Evolutionary conservation across 108 stramenopile genomes (phyloP).

Genomic region (Cyclotella distinguenda): DNA sequence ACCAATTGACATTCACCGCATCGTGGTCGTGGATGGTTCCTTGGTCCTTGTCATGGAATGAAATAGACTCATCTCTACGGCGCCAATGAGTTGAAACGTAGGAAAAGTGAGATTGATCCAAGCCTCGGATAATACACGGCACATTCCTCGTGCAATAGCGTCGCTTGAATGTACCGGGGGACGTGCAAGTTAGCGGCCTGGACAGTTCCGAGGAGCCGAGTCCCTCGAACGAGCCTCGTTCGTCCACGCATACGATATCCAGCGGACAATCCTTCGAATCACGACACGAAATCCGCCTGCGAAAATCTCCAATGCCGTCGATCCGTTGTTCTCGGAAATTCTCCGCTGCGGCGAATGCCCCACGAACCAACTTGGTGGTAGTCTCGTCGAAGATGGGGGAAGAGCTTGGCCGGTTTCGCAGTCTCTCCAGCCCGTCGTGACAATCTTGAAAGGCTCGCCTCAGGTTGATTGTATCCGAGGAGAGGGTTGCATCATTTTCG

Average conservation of each 20-base stretch:
- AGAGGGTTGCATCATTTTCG: conserved; percentile 1
- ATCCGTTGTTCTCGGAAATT: neutral
- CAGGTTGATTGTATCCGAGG: conserved; percentile 13
- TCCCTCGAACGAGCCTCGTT: neutral
- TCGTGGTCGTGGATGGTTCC: neutral
- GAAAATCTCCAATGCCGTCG: conserved; percentile 5
- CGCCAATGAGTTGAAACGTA: conserved; percentile 26
- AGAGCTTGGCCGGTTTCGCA: conserved; percentile 3
- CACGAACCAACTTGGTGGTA: neutral
- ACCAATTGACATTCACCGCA: conserved; percentile 51
- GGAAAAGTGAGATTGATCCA: conserved; percentile 27
- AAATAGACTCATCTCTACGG: neutral
- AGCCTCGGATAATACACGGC: conserved; percentile 51
- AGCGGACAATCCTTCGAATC: conserved; percentile 5
- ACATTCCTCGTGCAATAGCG: conserved; percentile 42
- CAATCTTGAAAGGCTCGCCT: conserved; percentile 15
- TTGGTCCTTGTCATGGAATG: neutral
- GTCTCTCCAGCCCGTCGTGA: conserved; percentile 6
- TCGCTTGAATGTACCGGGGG: conserved; percentile 21
- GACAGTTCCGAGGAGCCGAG: neutral
- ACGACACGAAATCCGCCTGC: neutral
- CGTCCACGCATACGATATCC: conserved; percentile 9
- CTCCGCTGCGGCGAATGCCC: neutral
- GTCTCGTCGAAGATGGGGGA: neutral
- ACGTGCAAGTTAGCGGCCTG: neutral